phyloP scores from a whole-genome alignment of 1,284 basidiomycete species.

The Boletus subluridellus region DNA sequence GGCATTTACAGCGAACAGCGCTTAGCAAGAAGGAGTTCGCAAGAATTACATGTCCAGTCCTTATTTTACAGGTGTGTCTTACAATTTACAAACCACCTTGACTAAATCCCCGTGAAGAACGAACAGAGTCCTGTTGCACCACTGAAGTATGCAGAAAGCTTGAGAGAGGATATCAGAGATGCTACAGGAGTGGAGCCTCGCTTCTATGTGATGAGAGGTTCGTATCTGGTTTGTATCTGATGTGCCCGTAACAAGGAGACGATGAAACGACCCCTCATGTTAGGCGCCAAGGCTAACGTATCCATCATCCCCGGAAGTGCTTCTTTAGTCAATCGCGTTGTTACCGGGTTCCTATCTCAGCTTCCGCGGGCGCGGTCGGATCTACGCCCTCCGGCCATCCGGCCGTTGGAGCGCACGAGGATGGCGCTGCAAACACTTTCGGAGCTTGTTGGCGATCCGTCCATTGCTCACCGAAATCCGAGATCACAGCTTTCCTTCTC shows the following conservation, averaged over 20 bases:
- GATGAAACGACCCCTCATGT: neutral
- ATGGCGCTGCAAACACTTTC: constrained; percentile 52
- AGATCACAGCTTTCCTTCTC: constrained; percentile 63
- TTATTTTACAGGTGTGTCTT: constrained; percentile 63
- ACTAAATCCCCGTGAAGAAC: constrained; percentile 41
- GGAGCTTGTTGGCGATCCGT: constrained; percentile 46
- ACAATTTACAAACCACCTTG: neutral
- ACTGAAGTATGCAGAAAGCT: constrained; percentile 52
- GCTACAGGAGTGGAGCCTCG: constrained; percentile 46
- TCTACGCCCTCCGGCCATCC: constrained; percentile 34
- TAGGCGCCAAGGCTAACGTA: constrained; percentile 29
- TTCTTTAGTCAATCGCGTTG: constrained; percentile 63
- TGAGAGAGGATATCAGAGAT: constrained; percentile 49
- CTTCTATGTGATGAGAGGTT: constrained; percentile 65
- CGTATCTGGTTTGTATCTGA: constrained; percentile 36
- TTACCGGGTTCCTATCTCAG: constrained; percentile 57
- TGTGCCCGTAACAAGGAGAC: neutral
- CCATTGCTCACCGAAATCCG: constrained; percentile 52
- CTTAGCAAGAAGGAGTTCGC: constrained; percentile 47
- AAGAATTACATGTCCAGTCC: constrained; percentile 57
- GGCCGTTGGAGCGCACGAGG: constrained; percentile 47
- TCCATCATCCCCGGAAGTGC: constrained; percentile 42
- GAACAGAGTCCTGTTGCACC: constrained; percentile 57
- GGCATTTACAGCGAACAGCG: constrained; percentile 45
- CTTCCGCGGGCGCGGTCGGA: constrained; percentile 51